Conservation (phyloP, 1,139 yeast genomes). For the Saccharomycopsis phalli region DNA sequence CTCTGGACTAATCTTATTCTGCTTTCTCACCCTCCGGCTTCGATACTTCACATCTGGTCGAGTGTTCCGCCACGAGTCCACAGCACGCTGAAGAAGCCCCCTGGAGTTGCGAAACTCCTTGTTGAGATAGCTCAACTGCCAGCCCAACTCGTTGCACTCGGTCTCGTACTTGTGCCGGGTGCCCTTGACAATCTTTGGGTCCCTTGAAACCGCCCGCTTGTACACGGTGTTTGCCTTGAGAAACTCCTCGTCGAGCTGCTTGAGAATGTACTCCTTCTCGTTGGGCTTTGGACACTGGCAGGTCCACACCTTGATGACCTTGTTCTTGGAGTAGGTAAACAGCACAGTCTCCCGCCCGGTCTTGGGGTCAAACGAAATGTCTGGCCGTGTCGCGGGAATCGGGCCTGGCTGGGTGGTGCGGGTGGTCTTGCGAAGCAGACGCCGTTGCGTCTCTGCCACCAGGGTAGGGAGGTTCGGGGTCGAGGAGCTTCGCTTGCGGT, state of each 20-base stretch:
- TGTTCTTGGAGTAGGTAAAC: constrained; percentile 26
- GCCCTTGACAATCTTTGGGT: constrained; percentile 30
- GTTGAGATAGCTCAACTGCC: constrained; percentile 35
- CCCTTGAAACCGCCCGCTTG: constrained; percentile 14
- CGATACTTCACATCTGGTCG: constrained; percentile 33
- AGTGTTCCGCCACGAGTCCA: constrained; percentile 41
- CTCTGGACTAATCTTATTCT: constrained; percentile 19
- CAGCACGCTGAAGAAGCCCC: constrained; percentile 41
- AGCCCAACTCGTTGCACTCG: constrained; percentile 39
- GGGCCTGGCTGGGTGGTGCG: constrained; percentile 25
- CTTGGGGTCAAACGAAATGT: constrained; percentile 20
- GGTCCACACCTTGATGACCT: constrained; percentile 24
- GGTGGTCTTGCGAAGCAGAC: constrained; percentile 4
- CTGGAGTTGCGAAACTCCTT: constrained; percentile 33
- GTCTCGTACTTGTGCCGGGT: constrained; percentile 37
- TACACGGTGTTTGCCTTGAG: constrained; percentile 34
- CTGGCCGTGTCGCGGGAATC: constrained; percentile 27
- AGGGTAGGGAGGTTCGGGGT: constrained; percentile 5
- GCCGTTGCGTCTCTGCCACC: constrained; percentile 2
- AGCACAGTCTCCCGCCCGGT: constrained; percentile 26
- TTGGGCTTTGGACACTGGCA: constrained; percentile 23
- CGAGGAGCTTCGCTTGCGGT: constrained; percentile 4
- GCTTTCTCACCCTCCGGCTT: constrained; percentile 32
- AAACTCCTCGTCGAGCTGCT: constrained; percentile 28
- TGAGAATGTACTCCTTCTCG: constrained; percentile 11